Percentiles rank a stretch among this genome's conserved stretches.
Conservation (phyloP, 2,329 filamentous ascomycete genomes). For the Claviceps sorghi region DNA sequence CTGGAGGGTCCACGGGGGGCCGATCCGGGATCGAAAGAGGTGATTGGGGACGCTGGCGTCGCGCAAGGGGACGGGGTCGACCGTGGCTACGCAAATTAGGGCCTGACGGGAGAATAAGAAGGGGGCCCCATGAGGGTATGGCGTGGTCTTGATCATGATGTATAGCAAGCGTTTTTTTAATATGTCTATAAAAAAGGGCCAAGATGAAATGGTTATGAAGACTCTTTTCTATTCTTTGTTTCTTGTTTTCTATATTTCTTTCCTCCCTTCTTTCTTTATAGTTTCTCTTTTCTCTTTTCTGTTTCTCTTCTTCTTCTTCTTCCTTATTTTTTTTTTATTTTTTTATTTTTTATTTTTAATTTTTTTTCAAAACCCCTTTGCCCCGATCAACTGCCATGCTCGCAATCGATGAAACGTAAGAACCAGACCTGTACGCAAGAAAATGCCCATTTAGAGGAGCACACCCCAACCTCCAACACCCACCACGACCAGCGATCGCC, state of each 20-base stretch:
- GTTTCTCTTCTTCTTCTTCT: neutral
- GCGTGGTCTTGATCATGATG: neutral
- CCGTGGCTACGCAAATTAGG: conserved; percentile 35
- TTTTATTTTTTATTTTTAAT: too few relatives aligned
- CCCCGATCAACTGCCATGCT: neutral
- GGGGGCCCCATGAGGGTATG: too few relatives aligned
- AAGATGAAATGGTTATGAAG: too few relatives aligned
- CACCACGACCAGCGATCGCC: neutral
- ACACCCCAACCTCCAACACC: neutral
- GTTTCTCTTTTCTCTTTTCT: too few relatives aligned
- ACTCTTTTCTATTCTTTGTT: too few relatives aligned
- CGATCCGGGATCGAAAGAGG: conserved; percentile 25
- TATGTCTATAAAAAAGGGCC: too few relatives aligned
- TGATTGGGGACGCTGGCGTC: conserved; percentile 31
- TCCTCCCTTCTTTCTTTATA: neutral
- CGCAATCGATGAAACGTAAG: neutral
- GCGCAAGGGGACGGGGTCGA: conserved; percentile 40
- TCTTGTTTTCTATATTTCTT: too few relatives aligned
- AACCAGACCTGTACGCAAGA: neutral
- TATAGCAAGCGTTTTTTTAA: neutral
- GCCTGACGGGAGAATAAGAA: conserved; percentile 14
- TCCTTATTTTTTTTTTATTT: too few relatives aligned
- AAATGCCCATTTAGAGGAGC: too few relatives aligned
- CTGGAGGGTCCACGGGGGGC: conserved; percentile 29
- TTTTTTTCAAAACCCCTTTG: too few relatives aligned